Percentiles rank a stretch among this genome's conserved stretches.
Evolutionary conservation across 225 moss, liverwort and hornwort species (phyloP).

Genomic region (Rhytidiadelphus loreus): DNA sequence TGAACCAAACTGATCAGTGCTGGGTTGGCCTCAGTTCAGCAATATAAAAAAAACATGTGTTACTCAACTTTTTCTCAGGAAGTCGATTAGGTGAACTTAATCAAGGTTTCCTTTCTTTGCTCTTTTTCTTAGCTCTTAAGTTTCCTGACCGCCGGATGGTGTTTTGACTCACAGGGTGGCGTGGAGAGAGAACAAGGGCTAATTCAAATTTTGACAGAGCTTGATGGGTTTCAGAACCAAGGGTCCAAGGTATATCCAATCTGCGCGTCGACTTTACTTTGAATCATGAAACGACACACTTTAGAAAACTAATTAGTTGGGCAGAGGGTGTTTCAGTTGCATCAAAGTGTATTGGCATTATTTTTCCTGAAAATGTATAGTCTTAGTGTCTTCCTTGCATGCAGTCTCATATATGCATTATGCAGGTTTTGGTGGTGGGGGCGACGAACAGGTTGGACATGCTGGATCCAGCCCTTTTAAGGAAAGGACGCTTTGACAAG

Average conservation of each 20-base stretch:
- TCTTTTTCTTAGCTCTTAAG: background rate
- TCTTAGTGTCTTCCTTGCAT: background rate
- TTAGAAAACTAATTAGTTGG: background rate
- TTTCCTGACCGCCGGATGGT: background rate
- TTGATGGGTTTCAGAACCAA: conserved; percentile 97
- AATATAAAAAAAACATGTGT: background rate
- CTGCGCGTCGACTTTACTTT: background rate
- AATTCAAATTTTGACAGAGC: conserved; percentile 97
- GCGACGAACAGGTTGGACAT: conserved; percentile 99
- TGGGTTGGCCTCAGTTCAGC: background rate
- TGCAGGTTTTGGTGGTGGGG: conserved; percentile 94
- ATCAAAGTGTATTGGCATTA: background rate
- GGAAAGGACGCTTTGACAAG: conserved; percentile 98
- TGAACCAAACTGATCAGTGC: background rate
- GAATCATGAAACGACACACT: background rate
- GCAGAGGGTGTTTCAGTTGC: background rate
- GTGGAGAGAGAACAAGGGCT: conserved; percentile 99
- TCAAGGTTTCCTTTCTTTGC: background rate
- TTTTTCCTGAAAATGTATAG: background rate
- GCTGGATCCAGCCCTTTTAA: conserved; percentile 92
- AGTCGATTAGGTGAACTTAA: background rate
- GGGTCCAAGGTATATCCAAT: conserved; percentile 66
- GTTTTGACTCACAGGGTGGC: conserved; percentile 65
- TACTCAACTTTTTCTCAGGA: background rate
- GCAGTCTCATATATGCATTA: background rate